phyloP scores from a whole-genome alignment of 202 grass and related monocot species.

The Musa balbisiana region DNA sequence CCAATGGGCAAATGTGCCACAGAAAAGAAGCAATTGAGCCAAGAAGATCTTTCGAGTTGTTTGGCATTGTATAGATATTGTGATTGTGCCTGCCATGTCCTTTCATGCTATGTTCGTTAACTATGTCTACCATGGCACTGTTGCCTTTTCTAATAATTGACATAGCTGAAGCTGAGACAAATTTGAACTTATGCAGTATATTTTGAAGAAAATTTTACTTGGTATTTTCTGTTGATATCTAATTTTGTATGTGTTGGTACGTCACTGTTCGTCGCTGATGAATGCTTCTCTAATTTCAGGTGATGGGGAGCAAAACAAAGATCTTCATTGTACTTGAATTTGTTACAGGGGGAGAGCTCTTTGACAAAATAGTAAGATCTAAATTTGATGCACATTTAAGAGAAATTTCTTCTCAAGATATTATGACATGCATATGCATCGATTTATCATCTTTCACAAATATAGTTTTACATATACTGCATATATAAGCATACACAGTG shows the following conservation, averaged over 20 bases:
- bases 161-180: no score
- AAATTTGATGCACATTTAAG: not conserved
- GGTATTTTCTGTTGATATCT: not conserved
- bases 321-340: conserved; percentile 76
- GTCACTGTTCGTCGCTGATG: no score
- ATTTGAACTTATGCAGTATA: no score
- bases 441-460: not conserved
- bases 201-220: no score
- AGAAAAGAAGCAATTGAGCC: no score
- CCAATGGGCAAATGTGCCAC: no score
- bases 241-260: not conserved
- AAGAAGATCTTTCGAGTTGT: no score
- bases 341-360: conserved; percentile 57
- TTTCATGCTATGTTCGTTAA: not conserved
- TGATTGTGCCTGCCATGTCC: not conserved
- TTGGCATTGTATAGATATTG: not conserved
- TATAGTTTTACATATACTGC: not conserved
- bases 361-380: conserved; percentile 66
- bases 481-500: no score
- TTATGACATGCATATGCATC: no score
- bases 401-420: not conserved
- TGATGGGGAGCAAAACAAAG: conserved; percentile 81
- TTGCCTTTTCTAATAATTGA: not conserved
- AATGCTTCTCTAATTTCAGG: conserved; percentile 29
- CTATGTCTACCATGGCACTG: not conserved